These are phyloP conservation scores for Anthracocystis setariae DNA, from an alignment of 1,284 basidiomycete genomes.

Conservation along the genomic window DNA sequence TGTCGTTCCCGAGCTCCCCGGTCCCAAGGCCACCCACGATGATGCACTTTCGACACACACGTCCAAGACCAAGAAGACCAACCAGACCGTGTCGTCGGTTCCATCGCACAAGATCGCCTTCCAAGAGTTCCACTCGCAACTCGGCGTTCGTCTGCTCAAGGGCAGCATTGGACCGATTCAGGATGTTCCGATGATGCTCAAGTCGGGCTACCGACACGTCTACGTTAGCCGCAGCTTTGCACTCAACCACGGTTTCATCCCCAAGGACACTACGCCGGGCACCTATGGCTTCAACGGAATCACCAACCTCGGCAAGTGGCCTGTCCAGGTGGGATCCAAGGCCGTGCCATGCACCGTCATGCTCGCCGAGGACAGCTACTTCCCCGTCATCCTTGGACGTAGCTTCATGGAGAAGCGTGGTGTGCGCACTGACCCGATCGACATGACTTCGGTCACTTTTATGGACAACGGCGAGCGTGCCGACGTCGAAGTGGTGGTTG, in stretches of 20 bases:
- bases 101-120: constrained; percentile 66
- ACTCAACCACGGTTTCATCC: constrained; percentile 86
- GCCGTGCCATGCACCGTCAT: constrained; percentile 71
- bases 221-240: constrained; percentile 96
- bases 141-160: constrained; percentile 88
- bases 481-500: constrained; percentile 67
- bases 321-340: constrained; percentile 70
- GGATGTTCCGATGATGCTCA: constrained; percentile 81
- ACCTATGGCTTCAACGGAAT: constrained; percentile 82
- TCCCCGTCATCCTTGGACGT: constrained; percentile 93
- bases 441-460: constrained; percentile 86
- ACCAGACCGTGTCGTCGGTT: constrained; percentile 39
- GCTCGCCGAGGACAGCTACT: constrained; percentile 92
- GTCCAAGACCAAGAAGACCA: constrained; percentile 57
- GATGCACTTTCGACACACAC: constrained; percentile 54
- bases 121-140: constrained; percentile 67
- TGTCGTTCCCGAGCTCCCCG: constrained; percentile 44
- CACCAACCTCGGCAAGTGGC: constrained; percentile 71
- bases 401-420: constrained; percentile 92
- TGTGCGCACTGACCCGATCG: constrained; percentile 73
- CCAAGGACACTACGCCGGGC: constrained; percentile 75
- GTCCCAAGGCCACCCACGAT: constrained; percentile 27
- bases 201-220: constrained; percentile 90
- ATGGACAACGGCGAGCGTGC: constrained; percentile 89
- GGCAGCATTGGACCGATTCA: constrained; percentile 89